Base-by-base conservation (phyloP, 192 early-diverging fungal genomes). In the Backusella australiensis region DNA sequence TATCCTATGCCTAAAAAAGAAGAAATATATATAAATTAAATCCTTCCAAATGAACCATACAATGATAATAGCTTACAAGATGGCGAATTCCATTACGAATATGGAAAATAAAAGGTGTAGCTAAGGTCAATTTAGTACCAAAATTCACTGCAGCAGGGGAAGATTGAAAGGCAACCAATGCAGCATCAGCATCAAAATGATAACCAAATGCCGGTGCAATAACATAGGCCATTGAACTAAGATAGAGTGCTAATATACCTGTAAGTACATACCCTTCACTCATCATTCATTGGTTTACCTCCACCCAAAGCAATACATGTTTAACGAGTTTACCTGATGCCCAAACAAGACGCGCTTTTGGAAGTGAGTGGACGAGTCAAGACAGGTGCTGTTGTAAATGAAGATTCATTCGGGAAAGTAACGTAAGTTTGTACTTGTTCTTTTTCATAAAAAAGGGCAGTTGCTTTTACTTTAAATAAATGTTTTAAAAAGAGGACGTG, bases 81-180 rank as follows among this genome's bases (percentile, higher is more conserved):
- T 98, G 97, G 72, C 97, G 88, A 56, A 96, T 72, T 42, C 96
- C 95, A 84, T 93, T 95, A 77, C 94, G 88, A 35, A 86, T 82
- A 84, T 98, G 96, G 90, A 87, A 98, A 71, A 90, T 87, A 76
- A 95, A 87, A 17, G 94, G 91, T 68, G 85, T 74, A 63, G 93
- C 90, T 70, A 97, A 34, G 39, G 90, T 77, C 46, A 86, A 80
- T 88, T 98, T 98, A 42, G 81, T 89, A 6, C 85, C 80, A 17
- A 96, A 73, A 73, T 94, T 85, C 36, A 91, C 82, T 15, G 89
- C 86, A 32, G 83, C 78, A 4, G 97, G 96, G 52, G 89, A 67
- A 2, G 91, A 85, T 38, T 93, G 89, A 79, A 91, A 84, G 67
- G 89, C 81, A 63, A 90, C 79, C 0, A 91, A 90, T 52, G 92